Base-by-base conservation (phyloP, 345 rosid genomes). In the Barbarea vulgaris region DNA sequence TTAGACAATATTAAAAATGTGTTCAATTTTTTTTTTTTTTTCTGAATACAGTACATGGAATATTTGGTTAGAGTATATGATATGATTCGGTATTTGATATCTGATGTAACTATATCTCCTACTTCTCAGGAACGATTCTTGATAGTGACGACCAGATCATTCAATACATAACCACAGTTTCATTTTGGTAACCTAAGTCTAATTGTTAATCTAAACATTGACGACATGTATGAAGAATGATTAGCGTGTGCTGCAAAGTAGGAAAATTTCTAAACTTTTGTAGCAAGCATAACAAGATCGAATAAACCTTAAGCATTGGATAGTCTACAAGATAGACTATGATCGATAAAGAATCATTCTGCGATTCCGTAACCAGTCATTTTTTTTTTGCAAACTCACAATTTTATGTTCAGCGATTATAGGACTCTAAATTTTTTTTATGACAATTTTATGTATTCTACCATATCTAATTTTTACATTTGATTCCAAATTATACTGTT, bases 41-140 rank as follows among this genome's bases (percentile, higher is more conserved):
- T 18, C 27, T 65, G 2, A 19, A 14, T 24, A 34, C 24, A 1
- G 50, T 22, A 22, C n/a, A 21, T 21, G 22, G 47, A 67, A 21
- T 51, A 14, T 9, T 22, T 67, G 46, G 72, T 67, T 51, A 36
- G 48, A 33, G 31, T n/a, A n/a, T n/a, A n/a, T n/a, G n/a, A n/a
- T 18, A 17, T 2, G 64, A 42, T 55, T 69, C 7, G 44, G 64
- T 39, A 12, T 37, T 56, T 18, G 54, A 41, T 55, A 55, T 24
- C 9, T 69, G 64, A 67, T 51, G 10, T 33, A 65, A 47, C 42
- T 15, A 66, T 14, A 33, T 9, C 13, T 54, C 51, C 52, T 51
- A 53, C 17, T 25, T 67, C 50, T 11, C 24, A 36, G 21, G 25
- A 30, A 46, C 24, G 41, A 27, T 28, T 46, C 41, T 46, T 46